Conservation (phyloP, 2,329 filamentous ascomycete genomes). For the Cladosporium sp. region DNA sequence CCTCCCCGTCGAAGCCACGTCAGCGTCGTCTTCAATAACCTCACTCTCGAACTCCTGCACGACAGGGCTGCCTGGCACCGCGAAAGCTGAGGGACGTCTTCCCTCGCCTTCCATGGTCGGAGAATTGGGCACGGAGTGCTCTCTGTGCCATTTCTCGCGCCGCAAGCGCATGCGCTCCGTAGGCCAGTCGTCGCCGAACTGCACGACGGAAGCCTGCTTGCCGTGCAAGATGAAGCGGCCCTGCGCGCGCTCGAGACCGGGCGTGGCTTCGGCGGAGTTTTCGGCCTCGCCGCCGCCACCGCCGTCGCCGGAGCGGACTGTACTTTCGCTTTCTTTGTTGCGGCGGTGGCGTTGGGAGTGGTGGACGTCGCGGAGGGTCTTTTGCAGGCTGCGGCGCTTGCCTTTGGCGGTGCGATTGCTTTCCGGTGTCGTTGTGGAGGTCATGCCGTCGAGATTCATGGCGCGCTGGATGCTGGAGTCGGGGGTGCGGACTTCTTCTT, state of each 20-base stretch:
- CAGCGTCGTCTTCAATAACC: conserved; percentile 17
- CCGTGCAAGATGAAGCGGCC: conserved; percentile 95
- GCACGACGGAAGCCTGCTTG: conserved; percentile 96
- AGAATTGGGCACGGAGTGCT: conserved; percentile 1
- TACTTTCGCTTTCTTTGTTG: conserved; percentile 68
- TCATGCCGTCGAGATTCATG: conserved; percentile 4
- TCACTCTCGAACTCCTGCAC: conserved; percentile 13
- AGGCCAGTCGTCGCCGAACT: conserved; percentile 90
- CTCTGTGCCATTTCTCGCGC: conserved; percentile 26
- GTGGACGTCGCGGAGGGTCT: conserved; percentile 78
- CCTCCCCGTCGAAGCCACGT: no score
- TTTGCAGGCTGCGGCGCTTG: conserved; percentile 80
- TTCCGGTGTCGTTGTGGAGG: conserved; percentile 22
- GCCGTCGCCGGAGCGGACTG: conserved; percentile 42
- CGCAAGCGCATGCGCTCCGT: conserved; percentile 40
- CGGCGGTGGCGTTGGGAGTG: conserved; percentile 64
- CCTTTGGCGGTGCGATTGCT: conserved; percentile 40
- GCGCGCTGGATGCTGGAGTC: neutral
- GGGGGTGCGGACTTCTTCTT: conserved; percentile 6
- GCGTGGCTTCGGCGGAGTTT: conserved; percentile 55
- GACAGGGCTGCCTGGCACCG: neutral
- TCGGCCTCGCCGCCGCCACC: conserved; percentile 28
- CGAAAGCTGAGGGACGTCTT: no score
- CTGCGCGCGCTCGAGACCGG: conserved; percentile 68
- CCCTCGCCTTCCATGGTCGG: neutral